Percentiles rank a stretch among this genome's conserved stretches.
Evolutionary conservation across 2,329 filamentous ascomycete species (phyloP).

Genomic region (Rutstroemia sp.): DNA sequence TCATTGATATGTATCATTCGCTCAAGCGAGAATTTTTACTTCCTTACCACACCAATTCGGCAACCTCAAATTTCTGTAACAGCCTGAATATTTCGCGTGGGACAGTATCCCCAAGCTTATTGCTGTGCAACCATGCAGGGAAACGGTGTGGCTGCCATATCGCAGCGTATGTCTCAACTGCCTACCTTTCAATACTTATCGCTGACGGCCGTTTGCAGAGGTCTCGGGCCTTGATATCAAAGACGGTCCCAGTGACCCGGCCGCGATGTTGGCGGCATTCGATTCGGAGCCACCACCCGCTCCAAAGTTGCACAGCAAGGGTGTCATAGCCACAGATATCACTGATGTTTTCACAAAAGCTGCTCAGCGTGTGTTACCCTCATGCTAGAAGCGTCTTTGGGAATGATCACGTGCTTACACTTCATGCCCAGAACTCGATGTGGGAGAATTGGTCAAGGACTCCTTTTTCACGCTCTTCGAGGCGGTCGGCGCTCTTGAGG

Average conservation of each 20-base stretch:
- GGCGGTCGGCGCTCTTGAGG: conserved; percentile 80
- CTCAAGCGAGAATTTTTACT: conserved; percentile 2
- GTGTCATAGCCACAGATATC: conserved; percentile 51
- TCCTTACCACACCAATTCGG: neutral
- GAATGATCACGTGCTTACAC: conserved; percentile 22
- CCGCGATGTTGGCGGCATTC: conserved; percentile 20
- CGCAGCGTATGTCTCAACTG: conserved; percentile 17
- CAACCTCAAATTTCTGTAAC: neutral
- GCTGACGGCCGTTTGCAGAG: conserved; percentile 19
- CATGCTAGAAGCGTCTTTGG: neutral
- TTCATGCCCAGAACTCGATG: conserved; percentile 52
- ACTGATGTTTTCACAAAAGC: conserved; percentile 48
- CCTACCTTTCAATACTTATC: neutral
- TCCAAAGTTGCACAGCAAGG: conserved; percentile 32
- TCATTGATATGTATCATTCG: neutral
- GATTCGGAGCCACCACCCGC: conserved; percentile 23
- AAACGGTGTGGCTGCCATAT: conserved; percentile 19
- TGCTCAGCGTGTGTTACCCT: conserved; percentile 39
- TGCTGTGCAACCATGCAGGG: conserved; percentile 18
- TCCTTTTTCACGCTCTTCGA: conserved; percentile 90
- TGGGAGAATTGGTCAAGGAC: conserved; percentile 89
- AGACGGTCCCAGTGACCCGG: conserved; percentile 17
- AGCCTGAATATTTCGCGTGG: no score
- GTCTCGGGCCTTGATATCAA: conserved; percentile 24
- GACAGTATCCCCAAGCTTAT: neutral